Evolutionary conservation across 257 asterid species (phyloP), one percentile per base, ranked within the genome.

Genomic region (Asclepias syriaca): DNA sequence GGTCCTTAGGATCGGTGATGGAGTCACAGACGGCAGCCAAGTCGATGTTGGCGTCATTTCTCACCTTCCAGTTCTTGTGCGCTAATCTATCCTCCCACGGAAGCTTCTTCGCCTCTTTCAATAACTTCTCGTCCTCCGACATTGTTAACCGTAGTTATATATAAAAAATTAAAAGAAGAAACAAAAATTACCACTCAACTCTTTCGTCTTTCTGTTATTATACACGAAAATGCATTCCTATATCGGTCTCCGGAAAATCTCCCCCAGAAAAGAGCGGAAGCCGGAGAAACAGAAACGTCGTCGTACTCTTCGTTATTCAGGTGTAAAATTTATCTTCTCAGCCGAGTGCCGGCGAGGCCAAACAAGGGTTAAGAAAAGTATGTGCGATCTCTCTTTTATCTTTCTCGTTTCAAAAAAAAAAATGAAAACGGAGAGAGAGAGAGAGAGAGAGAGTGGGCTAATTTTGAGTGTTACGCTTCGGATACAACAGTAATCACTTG

Each of bases 51-150:
- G 86, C 99, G 72, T 92, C 99, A 70, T 92, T 95, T 78, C 99
- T 84, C n/a, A 95, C 98, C 81, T 95, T 95, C 99, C 99, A 95
- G 75, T 92, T 95, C 89, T 92, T 95, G 78, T 95, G 99, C 89
- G 87, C 63, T 81, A 95, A 79, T 54, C 99, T 88, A 75, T 95
- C 98, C 86, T 90, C 98, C 99, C 98, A 95, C 4, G 96, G 89
- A 77, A 90, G 83, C 78, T 95, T 95, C 94, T 95, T 95, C 61
- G 99, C 98, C 90, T 90, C 99, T 90, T 92, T 95, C 94, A 95
- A 84, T 71, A 95, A 88, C 89, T 95, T 95, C 92, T 95, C 99
- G 74, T 95, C 99, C 91, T 95, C 99, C 96, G 99, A 91, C 98
- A 91, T 92, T 88, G 78, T 74, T 40, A 61, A 34, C 71, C 67